These are phyloP conservation scores for Saussurea involucrata DNA, from an alignment of 129 eudicot genomes.

Conservation along the genomic window DNA sequence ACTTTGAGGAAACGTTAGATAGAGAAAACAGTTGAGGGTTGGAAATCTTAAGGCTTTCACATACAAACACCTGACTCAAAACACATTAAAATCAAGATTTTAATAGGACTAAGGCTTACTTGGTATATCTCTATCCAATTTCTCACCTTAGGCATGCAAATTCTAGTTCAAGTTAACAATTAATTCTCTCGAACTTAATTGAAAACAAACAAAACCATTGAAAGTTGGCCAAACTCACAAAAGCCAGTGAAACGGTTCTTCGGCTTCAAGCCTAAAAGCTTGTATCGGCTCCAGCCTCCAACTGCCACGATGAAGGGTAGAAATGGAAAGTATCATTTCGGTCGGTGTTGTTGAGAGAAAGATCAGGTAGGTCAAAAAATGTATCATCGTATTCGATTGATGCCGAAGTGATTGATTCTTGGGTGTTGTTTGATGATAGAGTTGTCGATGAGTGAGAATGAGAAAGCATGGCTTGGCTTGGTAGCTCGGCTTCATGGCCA, in stretches of 20 bases:
- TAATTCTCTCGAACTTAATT: too few relatives aligned
- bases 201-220: too few relatives aligned
- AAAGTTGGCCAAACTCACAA: too few relatives aligned
- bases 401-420: constrained; percentile 32
- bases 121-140: too few relatives aligned
- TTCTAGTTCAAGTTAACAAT: too few relatives aligned
- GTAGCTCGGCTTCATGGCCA: constrained; percentile 13
- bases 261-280: constrained; percentile 40
- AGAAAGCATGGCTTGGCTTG: constrained; percentile 27
- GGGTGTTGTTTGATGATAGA: constrained; percentile 28
- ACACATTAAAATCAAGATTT: too few relatives aligned
- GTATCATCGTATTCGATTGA: constrained; percentile 46
- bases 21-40: too few relatives aligned
- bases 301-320: constrained; percentile 48
- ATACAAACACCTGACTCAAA: too few relatives aligned
- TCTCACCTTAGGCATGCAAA: too few relatives aligned
- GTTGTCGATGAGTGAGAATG: constrained; percentile 45
- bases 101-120: too few relatives aligned
- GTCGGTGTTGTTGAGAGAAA: constrained; percentile 28
- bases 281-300: constrained; percentile 46
- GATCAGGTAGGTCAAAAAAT: constrained; percentile 64
- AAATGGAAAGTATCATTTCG: constrained; percentile 26
- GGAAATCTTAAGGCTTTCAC: too few relatives aligned
- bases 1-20: too few relatives aligned
- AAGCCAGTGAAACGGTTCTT: constrained; percentile 55